These are phyloP conservation scores for Pichia rugopelliculosa DNA, from an alignment of 805 yeast species.

Conservation along the genomic window DNA sequence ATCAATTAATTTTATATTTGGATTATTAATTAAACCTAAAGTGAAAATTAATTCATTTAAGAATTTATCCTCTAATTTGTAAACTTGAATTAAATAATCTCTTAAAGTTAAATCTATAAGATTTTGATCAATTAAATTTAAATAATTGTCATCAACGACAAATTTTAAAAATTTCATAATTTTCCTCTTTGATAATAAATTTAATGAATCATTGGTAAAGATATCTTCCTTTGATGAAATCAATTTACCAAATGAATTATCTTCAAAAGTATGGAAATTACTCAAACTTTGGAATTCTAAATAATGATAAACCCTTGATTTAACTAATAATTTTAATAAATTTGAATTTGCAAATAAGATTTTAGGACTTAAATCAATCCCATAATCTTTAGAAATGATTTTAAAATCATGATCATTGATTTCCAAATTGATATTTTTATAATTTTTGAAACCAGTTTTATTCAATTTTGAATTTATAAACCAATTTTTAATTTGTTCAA, in stretches of 20 bases:
- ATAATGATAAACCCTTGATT: slow-evolving; percentile 83
- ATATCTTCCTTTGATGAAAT: slow-evolving; percentile 87
- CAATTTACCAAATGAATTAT: slow-evolving; percentile 81
- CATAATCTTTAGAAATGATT: slow-evolving; percentile 65
- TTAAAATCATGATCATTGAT: slow-evolving; percentile 53
- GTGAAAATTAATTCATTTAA: slow-evolving; percentile 78
- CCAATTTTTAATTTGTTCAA: slow-evolving; percentile 84
- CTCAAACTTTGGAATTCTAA: slow-evolving; percentile 86
- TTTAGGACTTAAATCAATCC: slow-evolving; percentile 82
- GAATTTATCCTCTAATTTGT: slow-evolving; percentile 67
- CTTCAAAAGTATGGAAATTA: slow-evolving; percentile 89
- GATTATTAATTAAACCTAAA: slow-evolving; percentile 67
- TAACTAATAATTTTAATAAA: slow-evolving; percentile 65
- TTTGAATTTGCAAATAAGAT: slow-evolving; percentile 88
- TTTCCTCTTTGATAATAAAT: slow-evolving; percentile 68
- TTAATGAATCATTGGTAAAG: slow-evolving; percentile 77
- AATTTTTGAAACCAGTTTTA: slow-evolving; percentile 28
- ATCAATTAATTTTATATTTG: slow-evolving; percentile 55
- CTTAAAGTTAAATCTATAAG: slow-evolving; percentile 51
- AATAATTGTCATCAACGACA: slow-evolving; percentile 60
- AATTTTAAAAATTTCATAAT: slow-evolving; percentile 91
- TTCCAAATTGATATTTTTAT: slow-evolving; percentile 64
- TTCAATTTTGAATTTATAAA: slow-evolving; percentile 56
- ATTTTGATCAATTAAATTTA: slow-evolving; percentile 29
- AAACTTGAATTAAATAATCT: slow-evolving; percentile 53